Percentiles rank a stretch among this genome's conserved stretches.
phyloP scores from a whole-genome alignment of 352 stramenopile genomes.

The Phytophthora rubi region DNA sequence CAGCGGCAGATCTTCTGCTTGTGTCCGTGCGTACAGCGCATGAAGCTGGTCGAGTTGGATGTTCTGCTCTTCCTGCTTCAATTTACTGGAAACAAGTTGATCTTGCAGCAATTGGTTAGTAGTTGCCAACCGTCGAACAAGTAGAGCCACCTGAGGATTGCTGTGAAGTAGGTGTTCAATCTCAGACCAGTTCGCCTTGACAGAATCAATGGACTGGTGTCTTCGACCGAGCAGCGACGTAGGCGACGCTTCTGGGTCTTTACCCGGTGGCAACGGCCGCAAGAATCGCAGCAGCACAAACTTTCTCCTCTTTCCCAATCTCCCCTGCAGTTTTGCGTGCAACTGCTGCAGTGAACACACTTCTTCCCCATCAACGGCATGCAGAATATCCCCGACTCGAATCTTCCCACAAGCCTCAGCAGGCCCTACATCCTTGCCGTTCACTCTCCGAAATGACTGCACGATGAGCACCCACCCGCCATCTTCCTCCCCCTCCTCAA shows the following conservation, averaged over 20 bases:
- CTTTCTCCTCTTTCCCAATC: conserved; percentile 16
- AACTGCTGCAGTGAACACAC: conserved; percentile 44
- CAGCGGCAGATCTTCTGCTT: conserved; percentile 37
- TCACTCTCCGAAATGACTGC: conserved; percentile 53
- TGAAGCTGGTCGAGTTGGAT: conserved; percentile 76
- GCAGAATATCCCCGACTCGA: conserved; percentile 46
- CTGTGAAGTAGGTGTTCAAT: conserved; percentile 17
- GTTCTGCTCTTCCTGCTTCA: conserved; percentile 65
- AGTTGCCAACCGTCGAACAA: conserved; percentile 50
- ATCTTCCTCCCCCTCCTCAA: not conserved
- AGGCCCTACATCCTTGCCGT: conserved; percentile 46
- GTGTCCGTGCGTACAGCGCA: conserved; percentile 55
- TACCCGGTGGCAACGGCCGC: not conserved
- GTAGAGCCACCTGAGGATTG: conserved; percentile 35
- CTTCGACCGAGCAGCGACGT: conserved; percentile 1
- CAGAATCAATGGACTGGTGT: not conserved
- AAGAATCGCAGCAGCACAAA: conserved; percentile 60
- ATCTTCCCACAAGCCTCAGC: conserved; percentile 58
- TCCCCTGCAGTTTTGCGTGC: conserved; percentile 17
- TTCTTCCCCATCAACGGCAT: conserved; percentile 48
- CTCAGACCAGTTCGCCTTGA: conserved; percentile 4
- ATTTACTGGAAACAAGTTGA: conserved; percentile 49
- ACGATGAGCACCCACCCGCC: conserved; percentile 29
- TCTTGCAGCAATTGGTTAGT: conserved; percentile 57
- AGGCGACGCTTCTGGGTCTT: not conserved